These are phyloP conservation scores for Seiridium unicorne DNA, from an alignment of 2,329 filamentous ascomycete genomes.

Conservation along the genomic window DNA sequence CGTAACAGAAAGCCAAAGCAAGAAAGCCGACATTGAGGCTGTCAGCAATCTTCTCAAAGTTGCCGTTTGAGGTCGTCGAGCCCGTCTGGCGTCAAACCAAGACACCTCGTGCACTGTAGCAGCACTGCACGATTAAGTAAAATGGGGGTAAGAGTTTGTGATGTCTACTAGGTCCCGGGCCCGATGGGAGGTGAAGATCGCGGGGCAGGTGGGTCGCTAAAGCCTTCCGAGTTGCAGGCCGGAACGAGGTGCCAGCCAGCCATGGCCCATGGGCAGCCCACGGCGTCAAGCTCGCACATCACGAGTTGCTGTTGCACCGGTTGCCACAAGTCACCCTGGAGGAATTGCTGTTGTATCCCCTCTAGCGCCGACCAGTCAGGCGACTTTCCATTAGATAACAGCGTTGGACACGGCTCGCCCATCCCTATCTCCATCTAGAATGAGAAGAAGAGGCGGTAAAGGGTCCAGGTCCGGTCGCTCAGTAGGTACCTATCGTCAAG, in stretches of 20 bases:
- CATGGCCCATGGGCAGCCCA: neutral
- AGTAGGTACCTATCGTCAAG: neutral
- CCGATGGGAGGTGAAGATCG: slow-evolving; percentile 15
- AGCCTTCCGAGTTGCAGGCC: slow-evolving; percentile 15
- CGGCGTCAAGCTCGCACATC: neutral
- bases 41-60: slow-evolving; percentile 22
- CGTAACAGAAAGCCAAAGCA: slow-evolving; percentile 5
- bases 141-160: slow-evolving; percentile 27
- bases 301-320: neutral
- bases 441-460: slow-evolving; percentile 10
- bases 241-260: neutral
- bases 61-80: slow-evolving; percentile 6
- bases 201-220: slow-evolving; percentile 21
- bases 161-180: slow-evolving; percentile 13
- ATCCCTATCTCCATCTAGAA: neutral
- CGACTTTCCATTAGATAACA: slow-evolving; percentile 6
- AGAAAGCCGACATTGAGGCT: slow-evolving; percentile 11
- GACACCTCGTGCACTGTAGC: slow-evolving; percentile 21
- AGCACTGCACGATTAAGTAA: slow-evolving; percentile 27
- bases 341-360: neutral
- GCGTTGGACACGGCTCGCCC: slow-evolving; percentile 4
- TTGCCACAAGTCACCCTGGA: neutral
- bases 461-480: neutral
- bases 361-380: neutral
- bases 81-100: slow-evolving; percentile 22